Base-by-base conservation (phyloP, 116 monocot genomes). In the Dioscorea cayenensis region DNA sequence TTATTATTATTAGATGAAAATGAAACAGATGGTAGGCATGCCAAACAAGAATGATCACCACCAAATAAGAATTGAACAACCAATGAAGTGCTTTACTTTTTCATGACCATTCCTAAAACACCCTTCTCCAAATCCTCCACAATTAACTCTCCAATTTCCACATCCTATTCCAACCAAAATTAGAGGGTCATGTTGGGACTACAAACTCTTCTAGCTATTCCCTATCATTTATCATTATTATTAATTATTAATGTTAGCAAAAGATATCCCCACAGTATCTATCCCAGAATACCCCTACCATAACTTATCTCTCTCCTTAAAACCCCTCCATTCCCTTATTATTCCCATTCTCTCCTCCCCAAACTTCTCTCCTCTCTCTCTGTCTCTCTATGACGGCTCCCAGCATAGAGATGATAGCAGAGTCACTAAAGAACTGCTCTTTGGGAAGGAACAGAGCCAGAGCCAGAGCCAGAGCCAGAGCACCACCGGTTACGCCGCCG, bases 341-440 rank as follows among this genome's bases (percentile, higher is more conserved):
- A 58, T 17, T 67, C 74, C 55, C 27, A 49, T 63, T 36, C 28
- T 16, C 63, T 28, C n/a, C 21, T 52, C 68, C 25, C 37, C 48
- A 60, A 67, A 38, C 60, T 61, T 43, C 59, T 21, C 43, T 29
- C 55, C 16, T 19, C 23, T 65, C 52, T 12, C n/a, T 52, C 3
- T 68, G 1, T 13, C 29, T 23, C 70, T 60, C 60, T 35, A 84
- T 84, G 84, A 68, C 58, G 72, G 76, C 69, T 29, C 76, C 79
- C 2, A 79, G 70, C 79, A 76, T 84, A 6, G 79, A 84, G 68
- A 76, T 76, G 72, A 84, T 84, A 21, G 76, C 79, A 2, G 73
- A 76, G 18, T 79, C 79, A 11, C 76, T 84, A 8, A 71, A 72
- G 70, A 84, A 66, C 73, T 76, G 75, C 65, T 69, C 72, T 7